These are phyloP conservation scores for Tetraselmis chui DNA, from an alignment of 139 green algal species.

Conservation along the genomic window DNA sequence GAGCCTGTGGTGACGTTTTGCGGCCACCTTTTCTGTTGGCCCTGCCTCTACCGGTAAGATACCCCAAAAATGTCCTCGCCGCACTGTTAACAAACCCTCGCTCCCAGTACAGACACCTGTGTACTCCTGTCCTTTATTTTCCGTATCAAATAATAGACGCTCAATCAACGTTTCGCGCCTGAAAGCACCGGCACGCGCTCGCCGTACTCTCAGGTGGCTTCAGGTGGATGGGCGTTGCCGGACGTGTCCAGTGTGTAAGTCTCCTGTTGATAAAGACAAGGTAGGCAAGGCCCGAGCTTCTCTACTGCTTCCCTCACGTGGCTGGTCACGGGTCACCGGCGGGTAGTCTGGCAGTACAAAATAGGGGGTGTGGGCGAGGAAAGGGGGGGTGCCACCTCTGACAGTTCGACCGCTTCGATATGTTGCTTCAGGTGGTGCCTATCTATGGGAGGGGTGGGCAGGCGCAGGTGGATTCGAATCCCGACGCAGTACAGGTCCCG, in stretches of 20 bases:
- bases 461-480: background rate
- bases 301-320: background rate
- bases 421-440: background rate
- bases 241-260: conserved; percentile 40
- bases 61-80: no score
- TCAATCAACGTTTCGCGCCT: no score
- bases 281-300: conserved; percentile 3
- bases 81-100: no score
- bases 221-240: conserved; percentile 6
- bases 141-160: no score
- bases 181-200: no score
- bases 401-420: no score
- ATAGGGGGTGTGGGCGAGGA: no score
- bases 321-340: no score
- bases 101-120: no score
- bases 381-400: no score
- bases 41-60: conserved; percentile 30
- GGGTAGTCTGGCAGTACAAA: no score
- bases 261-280: conserved; percentile 20
- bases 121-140: no score
- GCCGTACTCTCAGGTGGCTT: conserved; percentile 33
- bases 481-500: background rate
- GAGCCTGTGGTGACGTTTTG: conserved; percentile 39
- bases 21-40: conserved; percentile 44
- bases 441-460: background rate